Base-by-base conservation (phyloP, 768 basidiomycete genomes). In the Russula ochroleuca region DNA sequence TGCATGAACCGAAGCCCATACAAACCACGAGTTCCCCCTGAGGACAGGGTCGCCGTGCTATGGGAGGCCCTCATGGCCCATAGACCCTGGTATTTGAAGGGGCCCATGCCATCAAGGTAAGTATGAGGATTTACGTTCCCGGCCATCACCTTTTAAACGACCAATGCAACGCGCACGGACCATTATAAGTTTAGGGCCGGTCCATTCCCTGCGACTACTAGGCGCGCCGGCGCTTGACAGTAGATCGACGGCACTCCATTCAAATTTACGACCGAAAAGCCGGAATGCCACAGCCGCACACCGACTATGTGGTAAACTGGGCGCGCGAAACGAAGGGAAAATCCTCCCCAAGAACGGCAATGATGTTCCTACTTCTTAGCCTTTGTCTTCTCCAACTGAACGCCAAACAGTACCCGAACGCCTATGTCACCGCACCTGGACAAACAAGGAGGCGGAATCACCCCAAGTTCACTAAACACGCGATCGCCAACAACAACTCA, bases 1-100 rank as follows among this genome's bases (percentile, higher is more conserved):
- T 87, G 85, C 86, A 85, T 85, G 82, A 79, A 79, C 85, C 84
- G 78, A 81, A 82, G 82, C 82, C 74, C 83, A 86, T 68, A 69
- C 69, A 70, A 70, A 69, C 66, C 67, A 63, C 62, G 58, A 63
- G 64, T 53, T 68, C 64, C 67, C 69, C 66, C 64, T 70, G 69
- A 15, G 69, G 69, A 70, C 69, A 69, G 25, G 69, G 69, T 70
- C 69, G 69, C 69, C 69, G 69, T 70, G 69, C 69, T 67, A 70
- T 70, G 69, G 66, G 64, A 68, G 63, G 67, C 57, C 67, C 69
- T 65, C 62, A 64, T 61, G 40, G 69, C 70, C 70, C 70, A 69
- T 60, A 70, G 31, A 59, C 69, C 70, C 70, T 58, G 67, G 67
- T 69, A 70, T 14, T 0, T 70, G 70, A 70, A 70, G 70, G 70